Evolutionary conservation across 2,329 filamentous ascomycete genomes (phyloP).

Genomic region (Dactylellina leptospora): DNA sequence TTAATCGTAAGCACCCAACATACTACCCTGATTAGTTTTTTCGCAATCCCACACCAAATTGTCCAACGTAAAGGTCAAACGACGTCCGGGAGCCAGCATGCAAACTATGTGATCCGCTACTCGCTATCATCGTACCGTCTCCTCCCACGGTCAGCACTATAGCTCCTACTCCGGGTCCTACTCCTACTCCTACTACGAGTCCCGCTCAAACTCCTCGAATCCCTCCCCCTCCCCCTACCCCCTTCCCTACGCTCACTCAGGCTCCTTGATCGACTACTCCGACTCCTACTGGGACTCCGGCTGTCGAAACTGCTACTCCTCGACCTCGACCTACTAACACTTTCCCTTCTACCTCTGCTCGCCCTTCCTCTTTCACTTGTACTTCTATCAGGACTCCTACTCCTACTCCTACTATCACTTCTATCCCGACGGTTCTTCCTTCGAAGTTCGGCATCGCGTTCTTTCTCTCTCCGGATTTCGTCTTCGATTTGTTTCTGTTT

Average conservation of each 20-base stretch:
- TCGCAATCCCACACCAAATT: too few species aligned
- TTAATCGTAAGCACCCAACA: too few species aligned
- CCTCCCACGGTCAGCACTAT: constrained; percentile 35
- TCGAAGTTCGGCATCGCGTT: constrained; percentile 35
- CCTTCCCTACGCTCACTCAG: constrained; percentile 8
- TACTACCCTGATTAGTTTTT: too few species aligned
- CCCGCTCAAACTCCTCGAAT: constrained; percentile 34
- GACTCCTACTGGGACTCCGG: constrained; percentile 1
- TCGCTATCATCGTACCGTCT: constrained; percentile 48
- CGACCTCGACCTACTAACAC: constrained; percentile 37
- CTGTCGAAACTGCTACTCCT: constrained; percentile 30
- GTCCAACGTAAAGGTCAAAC: too few species aligned
- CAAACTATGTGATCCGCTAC: too few species aligned
- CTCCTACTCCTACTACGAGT: constrained; percentile 24
- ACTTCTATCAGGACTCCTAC: constrained; percentile 34
- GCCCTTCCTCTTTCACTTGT: constrained; percentile 15
- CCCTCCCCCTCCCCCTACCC: constrained; percentile 24
- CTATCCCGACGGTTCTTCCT: constrained; percentile 40
- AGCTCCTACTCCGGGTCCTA: constrained; percentile 40
- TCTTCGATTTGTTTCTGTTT: constrained; percentile 56
- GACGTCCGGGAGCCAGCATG: too few species aligned
- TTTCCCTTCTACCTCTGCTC: constrained; percentile 3
- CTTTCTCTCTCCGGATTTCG: constrained; percentile 55
- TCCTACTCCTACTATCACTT: constrained; percentile 33
- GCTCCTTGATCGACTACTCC: constrained; percentile 8